These are phyloP conservation scores for Moesziomyces globuligerus DNA, from an alignment of 1,284 basidiomycete genomes.

Conservation along the genomic window DNA sequence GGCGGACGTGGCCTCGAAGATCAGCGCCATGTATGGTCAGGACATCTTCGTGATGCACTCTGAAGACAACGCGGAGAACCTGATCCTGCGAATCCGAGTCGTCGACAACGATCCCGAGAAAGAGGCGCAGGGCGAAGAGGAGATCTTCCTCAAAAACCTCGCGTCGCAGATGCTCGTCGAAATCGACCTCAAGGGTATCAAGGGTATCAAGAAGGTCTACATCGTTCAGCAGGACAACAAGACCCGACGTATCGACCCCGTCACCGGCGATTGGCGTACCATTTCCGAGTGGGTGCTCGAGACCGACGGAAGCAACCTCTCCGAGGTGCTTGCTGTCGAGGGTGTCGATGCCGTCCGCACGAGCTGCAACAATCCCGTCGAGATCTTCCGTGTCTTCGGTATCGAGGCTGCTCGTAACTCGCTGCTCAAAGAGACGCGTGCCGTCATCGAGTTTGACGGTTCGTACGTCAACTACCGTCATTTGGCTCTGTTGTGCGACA, in stretches of 20 bases:
- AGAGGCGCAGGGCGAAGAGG: conserved; percentile 92
- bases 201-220: conserved; percentile 91
- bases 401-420: conserved; percentile 96
- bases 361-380: conserved; percentile 96
- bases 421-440: conserved; percentile 84
- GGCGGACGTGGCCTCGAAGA: conserved; percentile 92
- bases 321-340: conserved; percentile 83
- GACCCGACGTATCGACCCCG: conserved; percentile 70
- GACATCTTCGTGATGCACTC: conserved; percentile 99
- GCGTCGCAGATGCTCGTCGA: conserved; percentile 96
- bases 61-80: conserved; percentile 97
- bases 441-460: conserved; percentile 97
- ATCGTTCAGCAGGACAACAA: conserved; percentile 83
- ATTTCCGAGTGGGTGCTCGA: conserved; percentile 89
- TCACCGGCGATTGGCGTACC: conserved; percentile 63
- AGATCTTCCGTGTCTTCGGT: conserved; percentile 94
- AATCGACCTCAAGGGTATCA: conserved; percentile 90
- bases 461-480: conserved; percentile 99
- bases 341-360: conserved; percentile 92
- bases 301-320: conserved; percentile 79
- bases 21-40: conserved; percentile 92
- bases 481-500: conserved; percentile 90
- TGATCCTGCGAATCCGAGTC: conserved; percentile 91
- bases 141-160: conserved; percentile 93
- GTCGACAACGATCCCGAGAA: conserved; percentile 89